These are phyloP conservation scores for Vanrija humicola DNA, from an alignment of 1,284 basidiomycete genomes.

Conservation along the genomic window DNA sequence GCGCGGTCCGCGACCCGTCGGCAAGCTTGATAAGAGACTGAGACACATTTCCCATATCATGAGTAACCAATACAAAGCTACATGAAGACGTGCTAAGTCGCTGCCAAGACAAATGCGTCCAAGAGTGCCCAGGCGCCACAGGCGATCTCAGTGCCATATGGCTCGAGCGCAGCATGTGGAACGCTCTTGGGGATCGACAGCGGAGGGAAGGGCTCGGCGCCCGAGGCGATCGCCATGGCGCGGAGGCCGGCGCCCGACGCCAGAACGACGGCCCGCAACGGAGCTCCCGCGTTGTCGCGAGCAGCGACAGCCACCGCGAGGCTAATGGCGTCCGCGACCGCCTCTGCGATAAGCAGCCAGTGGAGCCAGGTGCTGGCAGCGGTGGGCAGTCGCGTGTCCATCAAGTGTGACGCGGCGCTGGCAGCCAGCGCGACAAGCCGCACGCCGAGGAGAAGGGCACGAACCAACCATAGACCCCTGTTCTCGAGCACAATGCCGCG, in stretches of 20 bases:
- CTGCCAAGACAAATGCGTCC: slow-evolving; percentile 4
- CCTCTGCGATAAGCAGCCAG: slow-evolving; percentile 4
- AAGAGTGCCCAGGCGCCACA: slow-evolving; percentile 9
- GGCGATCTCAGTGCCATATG: not conserved
- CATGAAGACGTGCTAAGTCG: not conserved
- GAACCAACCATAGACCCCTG: not conserved
- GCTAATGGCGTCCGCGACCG: slow-evolving; percentile 1
- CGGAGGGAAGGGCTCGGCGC: not conserved
- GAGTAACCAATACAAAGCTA: not conserved
- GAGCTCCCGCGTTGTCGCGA: not conserved
- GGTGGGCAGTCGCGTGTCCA: not conserved
- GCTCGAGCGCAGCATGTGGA: not conserved
- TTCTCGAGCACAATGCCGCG: slow-evolving; percentile 5
- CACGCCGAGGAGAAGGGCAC: not conserved
- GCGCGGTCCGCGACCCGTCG: too few species aligned
- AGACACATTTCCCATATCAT: too few species aligned
- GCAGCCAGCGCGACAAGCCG: slow-evolving; percentile 3
- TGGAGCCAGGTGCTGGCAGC: not conserved
- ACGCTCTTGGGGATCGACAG: not conserved
- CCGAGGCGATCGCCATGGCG: slow-evolving; percentile 1
- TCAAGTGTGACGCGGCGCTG: not conserved
- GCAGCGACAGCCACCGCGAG: slow-evolving; percentile 6
- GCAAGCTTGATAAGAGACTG: too few species aligned
- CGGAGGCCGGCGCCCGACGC: slow-evolving; percentile 5
- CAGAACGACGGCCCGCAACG: slow-evolving; percentile 6